These are phyloP conservation scores for Podospora australis DNA, from an alignment of 495 filamentous ascomycete species.

Conservation along the genomic window DNA sequence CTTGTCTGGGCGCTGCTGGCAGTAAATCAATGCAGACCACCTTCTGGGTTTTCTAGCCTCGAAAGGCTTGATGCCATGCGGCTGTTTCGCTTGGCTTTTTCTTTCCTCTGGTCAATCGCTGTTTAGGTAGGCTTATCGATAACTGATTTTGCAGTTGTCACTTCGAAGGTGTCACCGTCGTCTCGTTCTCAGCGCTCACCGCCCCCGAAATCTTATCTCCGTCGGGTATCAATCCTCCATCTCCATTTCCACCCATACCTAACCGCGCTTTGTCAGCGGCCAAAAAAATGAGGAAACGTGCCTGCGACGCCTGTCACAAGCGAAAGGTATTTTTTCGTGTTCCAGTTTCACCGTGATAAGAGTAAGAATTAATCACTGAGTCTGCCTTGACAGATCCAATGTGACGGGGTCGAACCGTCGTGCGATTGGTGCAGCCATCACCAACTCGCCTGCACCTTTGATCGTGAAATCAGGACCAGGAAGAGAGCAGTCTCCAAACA, in stretches of 20 bases:
- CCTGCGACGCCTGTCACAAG: conserved; percentile 47
- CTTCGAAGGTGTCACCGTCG: no score
- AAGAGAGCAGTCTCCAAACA: conserved; percentile 1
- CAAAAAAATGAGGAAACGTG: conserved; percentile 23
- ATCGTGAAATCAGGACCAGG: conserved; percentile 25
- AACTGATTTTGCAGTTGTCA: no score
- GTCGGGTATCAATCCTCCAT: no score
- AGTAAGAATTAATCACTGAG: no score
- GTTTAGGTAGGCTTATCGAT: no score
- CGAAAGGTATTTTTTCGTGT: conserved; percentile 34
- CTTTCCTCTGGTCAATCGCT: no score
- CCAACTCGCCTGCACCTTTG: conserved; percentile 42
- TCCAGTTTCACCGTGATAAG: neutral
- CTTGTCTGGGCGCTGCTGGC: no score
- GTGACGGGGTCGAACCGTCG: conserved; percentile 32
- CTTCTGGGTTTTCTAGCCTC: no score
- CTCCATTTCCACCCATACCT: neutral
- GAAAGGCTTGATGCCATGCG: no score
- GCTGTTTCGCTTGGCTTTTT: no score
- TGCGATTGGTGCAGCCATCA: conserved; percentile 53
- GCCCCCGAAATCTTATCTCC: no score
- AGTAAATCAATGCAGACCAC: no score
- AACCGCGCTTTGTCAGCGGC: conserved; percentile 1
- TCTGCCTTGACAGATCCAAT: conserved; percentile 40
- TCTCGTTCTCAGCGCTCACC: neutral